Evolutionary conservation across 2,329 filamentous ascomycete genomes (phyloP), one percentile per base, ranked within the genome.

Genomic region (Lecanicillium sp.): DNA sequence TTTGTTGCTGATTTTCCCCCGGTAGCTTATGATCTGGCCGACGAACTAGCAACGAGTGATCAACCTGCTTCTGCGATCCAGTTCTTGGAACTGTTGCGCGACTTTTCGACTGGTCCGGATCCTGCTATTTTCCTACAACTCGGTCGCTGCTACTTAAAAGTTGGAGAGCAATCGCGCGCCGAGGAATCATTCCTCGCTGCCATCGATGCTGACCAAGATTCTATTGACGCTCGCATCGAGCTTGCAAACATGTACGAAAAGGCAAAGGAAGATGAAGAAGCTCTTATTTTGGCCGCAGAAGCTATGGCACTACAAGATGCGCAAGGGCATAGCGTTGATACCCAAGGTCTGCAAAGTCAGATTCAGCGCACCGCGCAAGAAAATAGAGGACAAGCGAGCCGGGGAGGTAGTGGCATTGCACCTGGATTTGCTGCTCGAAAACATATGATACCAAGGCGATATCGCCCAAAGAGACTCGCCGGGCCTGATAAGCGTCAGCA

Each of bases 201-300:
- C 9, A 78, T 87, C 28, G 77, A 86, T 37, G 72, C 78, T 43
- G 83, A 94, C 45, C 67, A 79, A 32, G 68, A 77, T 29, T 80
- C 83, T 42, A 78, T 90, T 34, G 81, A 88, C 45, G 85, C 86
- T 29, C 80, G 86, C 29, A 78, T 85, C 20, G 78, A 86, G 50
- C 68, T 95, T 9, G 86, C 86, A 11, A 88, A 84, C 51, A 77
- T 95, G 58, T 95, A 94, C 52, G 86, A 94, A 55, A 78, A 73
- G 45, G 73, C 74, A 32, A 80, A 80, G 45, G 77, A 82, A 61
- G 78, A 75, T 16, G 83, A 88, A 51, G 78, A 86, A 51, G 88
- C 88, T 2, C 75, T 88, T 42, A 79, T 83, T 43, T 75, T 88
- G 36, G 78, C 85, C 35, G 83, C 82, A 25, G 83, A 94, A 55